phyloP scores from a whole-genome alignment of 495 filamentous ascomycete genomes.

The Hypomontagnella monticulosa region DNA sequence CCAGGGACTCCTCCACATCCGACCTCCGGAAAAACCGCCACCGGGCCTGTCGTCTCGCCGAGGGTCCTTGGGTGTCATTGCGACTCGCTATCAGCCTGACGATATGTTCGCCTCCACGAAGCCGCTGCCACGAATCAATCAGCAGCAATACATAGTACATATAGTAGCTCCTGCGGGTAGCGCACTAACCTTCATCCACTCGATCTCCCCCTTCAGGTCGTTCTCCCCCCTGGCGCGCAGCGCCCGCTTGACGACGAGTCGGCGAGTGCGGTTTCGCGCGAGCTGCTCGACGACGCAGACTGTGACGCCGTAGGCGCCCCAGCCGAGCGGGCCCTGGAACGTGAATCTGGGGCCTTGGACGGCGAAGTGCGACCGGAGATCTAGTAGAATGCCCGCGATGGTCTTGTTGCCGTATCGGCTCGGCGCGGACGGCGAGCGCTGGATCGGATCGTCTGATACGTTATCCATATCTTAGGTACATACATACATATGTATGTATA shows the following conservation, averaged over 20 bases:
- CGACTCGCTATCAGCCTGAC: constrained; percentile 14
- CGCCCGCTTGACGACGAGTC: constrained; percentile 20
- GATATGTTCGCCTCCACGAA: constrained; percentile 26
- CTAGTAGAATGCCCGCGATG: background rate
- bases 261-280: constrained; percentile 2
- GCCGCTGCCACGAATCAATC: constrained; percentile 5
- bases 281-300: constrained; percentile 18
- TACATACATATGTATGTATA: too few species aligned
- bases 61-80: constrained; percentile 1
- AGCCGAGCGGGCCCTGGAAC: constrained; percentile 10
- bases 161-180: background rate
- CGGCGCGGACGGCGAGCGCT: background rate
- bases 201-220: constrained; percentile 23
- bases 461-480: too few species aligned
- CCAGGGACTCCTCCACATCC: background rate
- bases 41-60: background rate
- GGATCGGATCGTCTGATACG: too few species aligned
- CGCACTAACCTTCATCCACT: constrained; percentile 13
- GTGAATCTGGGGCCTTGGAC: constrained; percentile 10
- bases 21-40: background rate
- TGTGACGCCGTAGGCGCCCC: constrained; percentile 18
- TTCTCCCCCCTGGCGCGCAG: background rate
- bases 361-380: constrained; percentile 18
- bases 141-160: background rate
- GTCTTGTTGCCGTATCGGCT: constrained; percentile 1